These are phyloP conservation scores for Neospermospora avenae DNA, from an alignment of 2,329 filamentous ascomycete species.

Conservation along the genomic window DNA sequence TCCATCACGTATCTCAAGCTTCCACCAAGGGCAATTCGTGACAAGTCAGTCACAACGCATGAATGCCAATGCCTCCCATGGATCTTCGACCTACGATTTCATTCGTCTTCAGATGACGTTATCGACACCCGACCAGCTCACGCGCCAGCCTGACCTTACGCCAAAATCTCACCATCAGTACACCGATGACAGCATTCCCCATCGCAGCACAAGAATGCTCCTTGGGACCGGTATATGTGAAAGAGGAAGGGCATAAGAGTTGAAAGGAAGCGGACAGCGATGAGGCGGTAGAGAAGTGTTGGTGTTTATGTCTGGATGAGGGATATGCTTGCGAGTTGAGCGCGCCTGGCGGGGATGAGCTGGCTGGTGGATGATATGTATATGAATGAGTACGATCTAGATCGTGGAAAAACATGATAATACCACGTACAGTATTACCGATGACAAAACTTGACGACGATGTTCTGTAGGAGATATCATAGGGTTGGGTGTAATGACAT, in stretches of 20 bases:
- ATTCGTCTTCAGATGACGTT: neutral
- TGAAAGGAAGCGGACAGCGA: neutral
- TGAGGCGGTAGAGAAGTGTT: neutral
- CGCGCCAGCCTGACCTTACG: neutral
- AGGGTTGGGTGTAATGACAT: neutral
- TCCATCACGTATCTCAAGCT: too few species aligned
- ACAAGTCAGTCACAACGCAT: neutral
- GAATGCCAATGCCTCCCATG: neutral
- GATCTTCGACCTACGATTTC: neutral
- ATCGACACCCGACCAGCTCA: neutral
- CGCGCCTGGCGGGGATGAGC: neutral
- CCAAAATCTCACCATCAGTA: neutral
- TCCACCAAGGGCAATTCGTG: too few species aligned
- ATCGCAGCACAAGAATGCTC: neutral
- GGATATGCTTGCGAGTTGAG: neutral
- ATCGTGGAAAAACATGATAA: constrained; percentile 2
- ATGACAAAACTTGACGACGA: neutral
- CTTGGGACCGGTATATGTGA: neutral
- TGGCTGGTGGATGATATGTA: neutral
- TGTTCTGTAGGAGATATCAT: neutral
- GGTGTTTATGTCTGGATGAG: too few species aligned
- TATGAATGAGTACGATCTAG: neutral
- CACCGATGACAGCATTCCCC: neutral
- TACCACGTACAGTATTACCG: too few species aligned
- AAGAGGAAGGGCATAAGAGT: neutral